phyloP scores from a whole-genome alignment of 345 rosid species.

The Streptanthus diversifolius region DNA sequence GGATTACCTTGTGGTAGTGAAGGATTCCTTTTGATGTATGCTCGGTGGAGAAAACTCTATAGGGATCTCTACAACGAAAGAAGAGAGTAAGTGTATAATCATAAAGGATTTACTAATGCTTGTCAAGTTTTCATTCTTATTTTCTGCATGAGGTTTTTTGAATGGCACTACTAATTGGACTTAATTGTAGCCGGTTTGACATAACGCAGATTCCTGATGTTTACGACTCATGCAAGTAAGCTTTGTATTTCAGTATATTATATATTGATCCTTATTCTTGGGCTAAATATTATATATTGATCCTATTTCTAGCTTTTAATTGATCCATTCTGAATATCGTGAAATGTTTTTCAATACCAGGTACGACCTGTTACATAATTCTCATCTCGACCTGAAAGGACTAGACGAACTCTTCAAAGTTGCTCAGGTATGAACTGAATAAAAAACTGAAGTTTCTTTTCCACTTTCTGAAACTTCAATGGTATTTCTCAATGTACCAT shows the following conservation, averaged over 20 bases:
- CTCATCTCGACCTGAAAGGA: slow-evolving; percentile 87
- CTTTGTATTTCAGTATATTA: slow-evolving; percentile 13
- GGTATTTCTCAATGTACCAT: background rate
- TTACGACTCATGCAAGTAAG: slow-evolving; percentile 99
- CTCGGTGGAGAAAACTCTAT: slow-evolving; percentile 99
- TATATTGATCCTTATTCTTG: background rate
- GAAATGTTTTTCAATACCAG: slow-evolving; percentile 37
- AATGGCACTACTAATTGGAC: slow-evolving; percentile 26
- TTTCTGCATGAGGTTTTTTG: background rate
- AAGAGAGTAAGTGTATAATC: slow-evolving; percentile 58
- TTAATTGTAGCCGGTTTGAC: slow-evolving; percentile 81
- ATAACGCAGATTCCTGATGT: slow-evolving; percentile 98
- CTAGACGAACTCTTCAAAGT: slow-evolving; percentile 85
- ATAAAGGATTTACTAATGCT: slow-evolving; percentile 12
- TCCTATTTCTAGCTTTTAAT: background rate
- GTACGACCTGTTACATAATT: slow-evolving; percentile 94
- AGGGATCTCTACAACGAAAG: slow-evolving; percentile 97
- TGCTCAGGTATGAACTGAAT: slow-evolving; percentile 65
- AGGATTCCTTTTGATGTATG: slow-evolving; percentile 97
- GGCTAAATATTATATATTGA: background rate
- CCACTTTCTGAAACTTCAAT: background rate
- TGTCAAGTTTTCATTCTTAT: background rate
- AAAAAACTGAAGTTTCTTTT: slow-evolving; percentile 1
- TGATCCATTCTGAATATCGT: slow-evolving; percentile 2
- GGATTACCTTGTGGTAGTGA: slow-evolving; percentile 99